Base-by-base conservation (phyloP, 352 stramenopile species). In the Globisporangium cystogenes region DNA sequence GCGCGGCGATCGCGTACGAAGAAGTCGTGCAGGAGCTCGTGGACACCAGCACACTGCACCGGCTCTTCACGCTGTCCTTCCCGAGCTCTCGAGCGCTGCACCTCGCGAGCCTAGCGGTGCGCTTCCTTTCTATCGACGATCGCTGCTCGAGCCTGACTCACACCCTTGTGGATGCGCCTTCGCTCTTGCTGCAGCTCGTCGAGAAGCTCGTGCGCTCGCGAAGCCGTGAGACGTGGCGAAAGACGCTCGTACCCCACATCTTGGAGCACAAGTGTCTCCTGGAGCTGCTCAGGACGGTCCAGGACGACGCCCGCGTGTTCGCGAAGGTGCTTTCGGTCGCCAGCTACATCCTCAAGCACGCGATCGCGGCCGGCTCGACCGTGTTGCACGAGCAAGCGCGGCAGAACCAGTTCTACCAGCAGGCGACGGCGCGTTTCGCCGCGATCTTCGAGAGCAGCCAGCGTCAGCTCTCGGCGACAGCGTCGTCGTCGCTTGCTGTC, bases 1-100 rank as follows among this genome's bases (percentile, higher is more conserved):
- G 55, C 8, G 35, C 57, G 11, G 45, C 72, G 18, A 64, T 79
- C 20, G 54, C 48, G 8, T 80, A 65, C 15, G 58, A 64, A 33
- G 69, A 77, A 57, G 68, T 65, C 5, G 59, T 81, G 2, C 69
- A 82, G 20, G 73, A 87, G 31, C 58, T 87, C 15, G 57, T 64
- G 0, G 74, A 85, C 42, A 52, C 64, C 18, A 80, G 59, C 27
- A 76, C 74, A 2, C 44, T 83, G 21, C 76, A 87, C 62, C 67
- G 71, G 3, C 61, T 87, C 18, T 83, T 87, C 43, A 42, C 64
- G 40, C 43, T 87, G 33, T 52, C 40, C 5, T 82, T 83, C 27
- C 23, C 15, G 55, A 29, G 51, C 5, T 55, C 48, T 20, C 31
- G 16, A 16, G 36, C 51, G 16, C 44, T 53, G n/a, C 57, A 71